A percentile compares a stretch with the other conserved stretches of the same genome.
Conservation (phyloP, 768 basidiomycete species). For the Mycena crocata region DNA sequence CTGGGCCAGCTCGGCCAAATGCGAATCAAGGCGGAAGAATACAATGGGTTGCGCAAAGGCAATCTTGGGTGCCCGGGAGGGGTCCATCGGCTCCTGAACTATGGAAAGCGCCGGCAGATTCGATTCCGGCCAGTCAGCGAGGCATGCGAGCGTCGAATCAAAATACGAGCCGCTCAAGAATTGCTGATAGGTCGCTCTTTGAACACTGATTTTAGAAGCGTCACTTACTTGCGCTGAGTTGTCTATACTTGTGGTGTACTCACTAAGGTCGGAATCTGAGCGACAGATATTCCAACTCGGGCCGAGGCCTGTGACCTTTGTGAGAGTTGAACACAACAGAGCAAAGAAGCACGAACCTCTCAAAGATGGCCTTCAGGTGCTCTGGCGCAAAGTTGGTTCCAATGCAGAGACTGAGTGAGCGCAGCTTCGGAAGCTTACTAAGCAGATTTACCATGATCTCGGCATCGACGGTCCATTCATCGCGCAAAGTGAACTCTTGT, state of each 20-base stretch:
- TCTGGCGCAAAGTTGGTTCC: constrained; percentile 85
- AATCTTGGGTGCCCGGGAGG: constrained; percentile 45
- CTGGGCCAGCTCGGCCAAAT: constrained; percentile 57
- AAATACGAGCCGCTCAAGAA: constrained; percentile 91
- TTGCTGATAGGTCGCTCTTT: constrained; percentile 82
- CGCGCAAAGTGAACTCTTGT: constrained; percentile 62
- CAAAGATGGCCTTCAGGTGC: constrained; percentile 76
- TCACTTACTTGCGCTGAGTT: constrained; percentile 10
- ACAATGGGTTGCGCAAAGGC: constrained; percentile 89
- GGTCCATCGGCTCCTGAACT: constrained; percentile 71
- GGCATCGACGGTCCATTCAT: constrained; percentile 76
- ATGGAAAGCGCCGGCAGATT: constrained; percentile 64
- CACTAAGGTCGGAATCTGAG: constrained; percentile 89
- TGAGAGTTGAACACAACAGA: not conserved
- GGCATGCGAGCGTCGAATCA: constrained; percentile 72
- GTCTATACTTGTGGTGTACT: constrained; percentile 44
- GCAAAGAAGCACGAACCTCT: constrained; percentile 27
- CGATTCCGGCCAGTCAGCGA: constrained; percentile 72
- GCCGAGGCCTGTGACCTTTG: constrained; percentile 48
- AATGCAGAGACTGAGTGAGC: constrained; percentile 69
- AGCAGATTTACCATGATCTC: constrained; percentile 81
- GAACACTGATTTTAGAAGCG: constrained; percentile 54
- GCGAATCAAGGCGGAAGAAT: constrained; percentile 76
- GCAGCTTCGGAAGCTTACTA: constrained; percentile 62
- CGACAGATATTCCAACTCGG: constrained; percentile 62